Evolutionary conservation across 306 rosid species (phyloP).

Genomic region (Vigna unguiculata): DNA sequence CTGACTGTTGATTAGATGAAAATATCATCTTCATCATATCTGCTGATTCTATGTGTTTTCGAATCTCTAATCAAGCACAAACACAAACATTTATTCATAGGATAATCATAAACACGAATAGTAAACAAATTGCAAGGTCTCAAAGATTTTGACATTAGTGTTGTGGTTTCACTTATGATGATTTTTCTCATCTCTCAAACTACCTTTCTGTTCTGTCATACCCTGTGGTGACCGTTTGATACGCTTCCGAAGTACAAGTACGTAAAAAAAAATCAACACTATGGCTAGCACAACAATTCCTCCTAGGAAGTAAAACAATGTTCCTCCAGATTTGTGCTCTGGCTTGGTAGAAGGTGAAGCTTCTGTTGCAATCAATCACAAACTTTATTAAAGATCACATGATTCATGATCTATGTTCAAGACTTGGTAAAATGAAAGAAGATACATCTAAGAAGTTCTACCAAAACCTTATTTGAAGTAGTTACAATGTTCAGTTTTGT

Average conservation of each 20-base stretch:
- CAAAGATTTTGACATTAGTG: background rate
- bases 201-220: constrained; percentile 42
- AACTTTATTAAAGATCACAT: background rate
- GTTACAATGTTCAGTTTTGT: background rate
- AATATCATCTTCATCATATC: constrained; percentile 50
- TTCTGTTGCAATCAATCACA: constrained; percentile 26
- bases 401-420: background rate
- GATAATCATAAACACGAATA: background rate
- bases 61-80: constrained; percentile 4
- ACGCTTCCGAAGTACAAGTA: constrained; percentile 55
- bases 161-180: background rate
- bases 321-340: background rate
- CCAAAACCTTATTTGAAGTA: background rate
- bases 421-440: background rate
- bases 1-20: constrained; percentile 53
- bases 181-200: background rate
- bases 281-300: constrained; percentile 54
- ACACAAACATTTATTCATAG: background rate
- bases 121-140: background rate
- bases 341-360: constrained; percentile 23
- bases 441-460: background rate
- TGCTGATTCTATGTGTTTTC: constrained; percentile 43
- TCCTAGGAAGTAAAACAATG: constrained; percentile 64
- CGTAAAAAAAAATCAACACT: constrained; percentile 50
- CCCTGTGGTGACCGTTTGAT: constrained; percentile 41